Evolutionary conservation across 1,284 basidiomycete genomes (phyloP), one percentile per base, ranked within the genome.

Genomic region (Cutaneotrichosporon cyanovorans): DNA sequence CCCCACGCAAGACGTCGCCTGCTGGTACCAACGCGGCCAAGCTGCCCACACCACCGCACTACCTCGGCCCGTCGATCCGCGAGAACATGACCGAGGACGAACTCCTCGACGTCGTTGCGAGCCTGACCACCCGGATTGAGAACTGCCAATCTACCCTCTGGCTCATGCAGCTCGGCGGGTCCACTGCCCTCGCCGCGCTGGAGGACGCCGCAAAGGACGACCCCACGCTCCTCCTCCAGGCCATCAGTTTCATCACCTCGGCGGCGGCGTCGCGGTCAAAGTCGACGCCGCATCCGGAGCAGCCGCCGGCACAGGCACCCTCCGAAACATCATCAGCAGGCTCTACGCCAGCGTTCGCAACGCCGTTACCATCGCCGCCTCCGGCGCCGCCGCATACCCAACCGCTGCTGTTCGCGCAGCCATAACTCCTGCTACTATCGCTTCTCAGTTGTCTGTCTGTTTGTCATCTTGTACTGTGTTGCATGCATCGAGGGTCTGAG

Each of bases 51-150:
- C 64, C 49, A 34, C 37, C 37, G 4, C 51, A 49, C 42, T 31
- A n/a, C 37, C 74, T 92, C 30, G 73, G 89, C 3, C 88, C 90
- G 1, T 71, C 77, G 10, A 78, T 92, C 62, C 75, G 77, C 51
- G 81, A 85, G 37, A 83, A 82, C 53, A 81, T 84, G 55, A 77
- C 79, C 15, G 88, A 92, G 60, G 74, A 78, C 33, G 87, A 93
- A 57, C 72, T 93, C 40, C 77, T 81, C 62, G 73, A 79, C 40
- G 72, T 89, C 10, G 74, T 96, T 31, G 85, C 90, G 57, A 84
- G 81, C 3, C 65, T 92, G 34, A 76, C 83, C 16, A 74, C 81
- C 14, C 77, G 90, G 32, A 81, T 92, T 42, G 84, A 90, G 64
- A 91, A 92, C 63, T 79, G 83, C n/a, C 71, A 85, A 22, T 76